These are phyloP conservation scores for Tripidium arundinaceum DNA, from an alignment of 202 grass and related monocot species.

Conservation along the genomic window DNA sequence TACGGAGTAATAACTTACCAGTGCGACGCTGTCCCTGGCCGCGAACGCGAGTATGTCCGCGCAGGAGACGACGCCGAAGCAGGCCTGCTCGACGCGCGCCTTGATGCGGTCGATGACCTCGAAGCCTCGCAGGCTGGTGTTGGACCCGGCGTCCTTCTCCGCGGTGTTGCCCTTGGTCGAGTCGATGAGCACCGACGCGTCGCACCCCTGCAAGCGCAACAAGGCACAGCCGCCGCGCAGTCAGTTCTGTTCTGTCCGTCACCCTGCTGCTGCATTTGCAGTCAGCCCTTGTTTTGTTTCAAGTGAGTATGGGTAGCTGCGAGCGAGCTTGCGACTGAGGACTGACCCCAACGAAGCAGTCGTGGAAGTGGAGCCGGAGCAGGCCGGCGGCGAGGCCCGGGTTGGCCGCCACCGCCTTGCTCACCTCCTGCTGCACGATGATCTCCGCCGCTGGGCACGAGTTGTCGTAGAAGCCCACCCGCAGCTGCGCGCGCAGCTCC, in stretches of 20 bases:
- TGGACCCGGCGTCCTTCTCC: constrained; percentile 79
- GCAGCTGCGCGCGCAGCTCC: constrained; percentile 46
- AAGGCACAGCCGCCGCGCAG: too few relatives aligned
- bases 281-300: too few relatives aligned
- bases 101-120: constrained; percentile 75
- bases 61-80: constrained; percentile 76
- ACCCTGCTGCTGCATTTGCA: too few relatives aligned
- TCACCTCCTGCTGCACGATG: constrained; percentile 76
- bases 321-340: too few relatives aligned
- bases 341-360: constrained; percentile 70
- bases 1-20: constrained; percentile 27
- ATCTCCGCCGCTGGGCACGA: constrained; percentile 73
- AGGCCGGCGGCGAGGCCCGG: constrained; percentile 64
- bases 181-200: constrained; percentile 88
- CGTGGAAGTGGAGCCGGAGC: constrained; percentile 78
- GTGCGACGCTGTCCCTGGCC: constrained; percentile 68
- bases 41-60: constrained; percentile 93
- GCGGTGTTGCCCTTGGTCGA: constrained; percentile 63
- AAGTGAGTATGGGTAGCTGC: too few relatives aligned
- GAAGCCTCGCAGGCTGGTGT: constrained; percentile 84
- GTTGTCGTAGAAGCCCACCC: constrained; percentile 65
- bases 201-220: constrained; percentile 52
- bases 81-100: constrained; percentile 60
- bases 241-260: too few relatives aligned
- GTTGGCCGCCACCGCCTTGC: constrained; percentile 41